phyloP scores from a whole-genome alignment of 1,284 basidiomycete genomes.

The Abortiporus biennis region DNA sequence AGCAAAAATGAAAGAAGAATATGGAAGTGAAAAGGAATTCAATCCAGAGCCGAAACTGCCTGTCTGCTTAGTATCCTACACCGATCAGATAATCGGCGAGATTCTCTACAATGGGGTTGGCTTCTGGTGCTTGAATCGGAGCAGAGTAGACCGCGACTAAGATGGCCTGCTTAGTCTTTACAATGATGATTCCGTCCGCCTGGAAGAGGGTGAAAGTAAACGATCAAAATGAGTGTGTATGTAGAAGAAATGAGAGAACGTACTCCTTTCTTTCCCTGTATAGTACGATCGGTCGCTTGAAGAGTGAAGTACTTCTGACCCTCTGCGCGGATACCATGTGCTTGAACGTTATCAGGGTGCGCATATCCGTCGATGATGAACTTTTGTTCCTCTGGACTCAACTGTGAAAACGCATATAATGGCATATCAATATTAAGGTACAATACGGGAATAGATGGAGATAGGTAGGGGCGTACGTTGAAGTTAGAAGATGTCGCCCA shows the following conservation, averaged over 20 bases:
- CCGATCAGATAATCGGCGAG: constrained; percentile 80
- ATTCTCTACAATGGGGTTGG: constrained; percentile 65
- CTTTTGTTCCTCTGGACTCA: constrained; percentile 74
- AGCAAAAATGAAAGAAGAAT: no score
- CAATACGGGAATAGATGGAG: background rate
- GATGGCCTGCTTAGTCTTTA: constrained; percentile 87
- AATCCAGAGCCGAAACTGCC: no score
- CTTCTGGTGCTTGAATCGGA: constrained; percentile 70
- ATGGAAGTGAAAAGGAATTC: no score
- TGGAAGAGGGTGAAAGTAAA: constrained; percentile 25
- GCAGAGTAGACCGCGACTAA: constrained; percentile 76
- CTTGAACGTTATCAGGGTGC: constrained; percentile 38
- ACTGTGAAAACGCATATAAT: no score
- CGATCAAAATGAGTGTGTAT: constrained; percentile 3
- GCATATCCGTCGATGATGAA: constrained; percentile 53
- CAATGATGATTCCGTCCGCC: constrained; percentile 77
- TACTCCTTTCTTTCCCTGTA: constrained; percentile 83
- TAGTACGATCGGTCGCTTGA: constrained; percentile 48
- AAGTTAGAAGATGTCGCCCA: constrained; percentile 83
- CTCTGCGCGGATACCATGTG: constrained; percentile 62
- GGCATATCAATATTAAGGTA: background rate
- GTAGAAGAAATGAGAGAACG: constrained; percentile 23
- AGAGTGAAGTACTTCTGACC: constrained; percentile 83
- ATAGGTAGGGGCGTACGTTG: constrained; percentile 42
- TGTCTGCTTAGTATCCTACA: constrained; percentile 39